These are phyloP conservation scores for Mollisia scopiformis DNA, from an alignment of 2,329 filamentous ascomycete species.

Conservation along the genomic window DNA sequence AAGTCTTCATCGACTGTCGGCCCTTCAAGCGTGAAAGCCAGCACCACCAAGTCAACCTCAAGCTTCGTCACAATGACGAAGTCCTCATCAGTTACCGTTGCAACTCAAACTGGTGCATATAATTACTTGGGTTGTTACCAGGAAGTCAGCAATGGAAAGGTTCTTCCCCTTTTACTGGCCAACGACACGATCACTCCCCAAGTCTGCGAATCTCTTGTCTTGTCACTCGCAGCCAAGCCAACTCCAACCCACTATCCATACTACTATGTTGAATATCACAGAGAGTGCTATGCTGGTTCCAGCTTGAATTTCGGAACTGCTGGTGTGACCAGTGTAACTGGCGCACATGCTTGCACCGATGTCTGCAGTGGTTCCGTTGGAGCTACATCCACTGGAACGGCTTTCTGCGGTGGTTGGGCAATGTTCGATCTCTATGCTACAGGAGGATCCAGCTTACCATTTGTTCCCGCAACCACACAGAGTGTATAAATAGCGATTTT, in stretches of 20 bases:
- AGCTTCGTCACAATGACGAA: background rate
- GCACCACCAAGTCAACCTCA: background rate
- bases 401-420: background rate
- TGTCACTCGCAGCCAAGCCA: constrained; percentile 1
- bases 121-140: background rate
- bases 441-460: background rate
- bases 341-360: constrained; percentile 1
- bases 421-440: constrained; percentile 8
- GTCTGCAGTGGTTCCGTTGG: background rate
- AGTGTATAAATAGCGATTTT: background rate
- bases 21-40: background rate
- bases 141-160: background rate
- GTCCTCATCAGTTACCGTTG: background rate
- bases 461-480: background rate
- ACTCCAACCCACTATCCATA: background rate
- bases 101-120: background rate
- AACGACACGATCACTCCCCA: constrained; percentile 3
- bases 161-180: background rate
- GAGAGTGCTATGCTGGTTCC: constrained; percentile 3
- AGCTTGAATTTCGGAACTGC: background rate
- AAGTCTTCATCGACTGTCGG: background rate
- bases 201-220: background rate
- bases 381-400: background rate
- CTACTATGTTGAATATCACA: constrained; percentile 3
- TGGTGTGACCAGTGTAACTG: background rate